Evolutionary conservation across 2,329 filamentous ascomycete species (phyloP), one percentile per base, ranked within the genome.

Genomic region (Didymella arachidicola): DNA sequence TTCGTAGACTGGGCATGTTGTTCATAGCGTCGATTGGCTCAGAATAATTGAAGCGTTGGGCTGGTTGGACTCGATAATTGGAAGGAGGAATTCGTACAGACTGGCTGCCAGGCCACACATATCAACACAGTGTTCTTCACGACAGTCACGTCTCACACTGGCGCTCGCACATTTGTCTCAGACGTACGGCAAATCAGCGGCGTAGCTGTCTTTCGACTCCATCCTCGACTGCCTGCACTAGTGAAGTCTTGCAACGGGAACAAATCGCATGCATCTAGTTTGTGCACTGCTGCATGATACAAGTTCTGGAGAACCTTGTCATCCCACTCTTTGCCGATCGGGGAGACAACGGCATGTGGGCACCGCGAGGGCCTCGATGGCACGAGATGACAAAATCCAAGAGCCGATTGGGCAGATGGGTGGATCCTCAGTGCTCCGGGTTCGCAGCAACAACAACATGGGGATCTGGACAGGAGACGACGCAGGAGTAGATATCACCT

Each of bases 331-430:
- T 50, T 59, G 56, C 56, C 56, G 56, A 50, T 45, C 49, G 56
- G 56, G 56, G 56, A 42, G 30, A 16, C 49, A 27, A 45, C 56
- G 56, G 56, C 49, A 59, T 59, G 56, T 53, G 56, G 56, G 25
- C 43, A 45, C 50, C 26, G 56, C 50, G 38, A 49, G 39, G 18
- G 44, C 42, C 55, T 58, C 38, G 49, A 49, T 38, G 46, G 26
- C 22, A n/a, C 14, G 7, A 32, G 56, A 48, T 59, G 36, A 59
- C 45, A 50, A 59, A 44, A 27, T 7, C 44, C 29, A 4, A 44
- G 14, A 59, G 56, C 50, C 56, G 56, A 59, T 59, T 59, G 50
- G 56, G 19, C 50, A 44, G 50, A 53, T 18, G 12, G 44, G 49
- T 58, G 55, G 55, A 45, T 30, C 44, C 48, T 11, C 19, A 3